Base-by-base conservation (phyloP, 179 eudicot species). In the Nepenthes alata region DNA sequence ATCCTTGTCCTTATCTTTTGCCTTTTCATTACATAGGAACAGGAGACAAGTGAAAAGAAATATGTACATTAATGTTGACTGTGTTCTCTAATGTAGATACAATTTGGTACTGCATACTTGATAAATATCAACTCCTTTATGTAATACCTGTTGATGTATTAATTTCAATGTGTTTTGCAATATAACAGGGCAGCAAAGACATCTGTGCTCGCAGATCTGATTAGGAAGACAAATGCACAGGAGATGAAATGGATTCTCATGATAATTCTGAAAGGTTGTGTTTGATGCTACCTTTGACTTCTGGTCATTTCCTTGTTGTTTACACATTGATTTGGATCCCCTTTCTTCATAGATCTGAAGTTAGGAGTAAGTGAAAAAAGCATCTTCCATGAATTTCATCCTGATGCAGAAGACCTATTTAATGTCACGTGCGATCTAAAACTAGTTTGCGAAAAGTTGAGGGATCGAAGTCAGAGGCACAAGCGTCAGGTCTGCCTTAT, bases 201-300 rank as follows among this genome's bases (percentile, higher is more conserved):
- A 44, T 77, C 79, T 10, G 53, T 89, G 58, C 78, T 93, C 15
- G 81, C 83, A 8, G 88, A 86, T 48, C 66, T 93, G 73, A 87
- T 93, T 53, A 74, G 78, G 79, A 81, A 75, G 74, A 93, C 97
- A 65, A 93, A 89, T 73, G 83, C 85, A 66, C 80, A 78, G 48
- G 98, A 93, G 75, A 93, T 93, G 97, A 89, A 83, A 80, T 93
- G 97, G 98, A 89, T 93, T 53, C 64, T 93, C 13, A 83, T 83
- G 95, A 89, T 93, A n/a, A 82, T 93, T 44, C 84, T 93, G 44
- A 93, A 89, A 81, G 90, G 89, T 81, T 60, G 60, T 36, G 12
- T 11, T 56, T 44, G 25, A 11, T 37, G 35, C 45, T 35, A 4
- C 37, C 50, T 6, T 48, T 57, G 60, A 48, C 52, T 62, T 37